Base-by-base conservation (phyloP, 2,329 filamentous ascomycete species). In the Pseudocercospora pini-densiflorae region DNA sequence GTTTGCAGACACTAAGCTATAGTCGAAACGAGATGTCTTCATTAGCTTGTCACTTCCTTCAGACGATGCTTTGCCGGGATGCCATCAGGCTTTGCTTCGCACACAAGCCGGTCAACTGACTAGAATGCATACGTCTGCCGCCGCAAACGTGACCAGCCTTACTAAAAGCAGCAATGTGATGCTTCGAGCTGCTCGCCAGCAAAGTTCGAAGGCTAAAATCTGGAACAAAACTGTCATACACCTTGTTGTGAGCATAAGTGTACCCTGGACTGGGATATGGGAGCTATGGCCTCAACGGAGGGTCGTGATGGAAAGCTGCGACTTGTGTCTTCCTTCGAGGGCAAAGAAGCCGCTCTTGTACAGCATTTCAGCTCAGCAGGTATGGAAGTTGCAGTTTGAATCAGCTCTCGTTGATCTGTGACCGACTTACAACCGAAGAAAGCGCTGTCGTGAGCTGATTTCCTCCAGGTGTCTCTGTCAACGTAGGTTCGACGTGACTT, bases 191-290 rank as follows among this genome's bases (percentile, higher is more conserved):
- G 51, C 40, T 55, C 51, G 14, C 24, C 12, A 55, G 51, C 51
- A 29, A n/a, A 55, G 51, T 55, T 55, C 51, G 5, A 24, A 55
- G 51, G 51, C 24, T 33, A 19, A 55, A 55, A 55, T 33, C 51
- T 55, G 27, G 27, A 55, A 55, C 27, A 24, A 27, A 29, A 55
- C 7, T 55, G 51, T 55, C 51, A 55, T 29, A 19, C 24, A 55
- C 51, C 51, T 55, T 55, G 51, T 31, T 43, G 40, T 14, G 40
- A 16, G 16, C 24, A 6, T 24, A 23, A 24, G 51, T 14, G 27
- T 55, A 27, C 51, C 51, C 51, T 55, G 51, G 21, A 33, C 51
- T 16, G 51, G 27, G 51, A 10, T 27, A 33, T 19, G 7, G 51
- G 51, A 55, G 51, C 51, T 55, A 55, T 55, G 51, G 27, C 51